phyloP scores from a whole-genome alignment of 2,329 filamentous ascomycete species.

The Bipolaris cookei region DNA sequence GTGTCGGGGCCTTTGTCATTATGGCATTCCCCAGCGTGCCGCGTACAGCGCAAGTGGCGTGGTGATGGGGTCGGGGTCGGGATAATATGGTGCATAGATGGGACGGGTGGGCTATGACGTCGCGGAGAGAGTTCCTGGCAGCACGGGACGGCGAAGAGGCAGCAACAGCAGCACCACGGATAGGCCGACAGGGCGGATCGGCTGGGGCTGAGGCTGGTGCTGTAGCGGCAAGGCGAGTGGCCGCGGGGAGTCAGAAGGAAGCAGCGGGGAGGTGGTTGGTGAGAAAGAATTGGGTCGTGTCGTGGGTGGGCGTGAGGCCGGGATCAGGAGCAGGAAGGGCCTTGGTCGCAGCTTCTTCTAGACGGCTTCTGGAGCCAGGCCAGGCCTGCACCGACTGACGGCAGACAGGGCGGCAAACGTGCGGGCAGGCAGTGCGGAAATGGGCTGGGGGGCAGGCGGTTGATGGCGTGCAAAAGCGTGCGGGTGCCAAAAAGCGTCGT shows the following conservation, averaged over 20 bases:
- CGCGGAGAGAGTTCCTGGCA: constrained; percentile 16
- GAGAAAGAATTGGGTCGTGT: constrained; percentile 10
- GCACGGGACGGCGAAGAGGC: constrained; percentile 12
- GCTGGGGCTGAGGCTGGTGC: constrained; percentile 8
- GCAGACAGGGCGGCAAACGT: constrained; percentile 1
- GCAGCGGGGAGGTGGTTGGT: constrained; percentile 12
- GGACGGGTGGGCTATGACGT: constrained; percentile 23
- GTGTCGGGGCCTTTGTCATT: constrained; percentile 37
- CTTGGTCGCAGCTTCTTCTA: constrained; percentile 2
- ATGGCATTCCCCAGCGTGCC: constrained; percentile 37
- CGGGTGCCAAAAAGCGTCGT: constrained; percentile 11
- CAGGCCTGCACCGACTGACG: constrained; percentile 8
- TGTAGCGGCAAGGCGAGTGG: constrained; percentile 5
- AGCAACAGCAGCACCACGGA: constrained; percentile 11
- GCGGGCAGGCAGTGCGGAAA: constrained; percentile 3
- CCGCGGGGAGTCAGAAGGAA: neutral
- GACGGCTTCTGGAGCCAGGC: constrained; percentile 2
- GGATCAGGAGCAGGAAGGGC: constrained; percentile 15
- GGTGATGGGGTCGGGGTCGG: constrained; percentile 15
- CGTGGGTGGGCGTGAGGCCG: constrained; percentile 3
- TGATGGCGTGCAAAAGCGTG: constrained; percentile 6
- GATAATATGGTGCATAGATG: constrained; percentile 14
- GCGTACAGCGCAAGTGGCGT: constrained; percentile 17
- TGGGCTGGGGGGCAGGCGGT: constrained; percentile 6
- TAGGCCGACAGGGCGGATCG: constrained; percentile 3